phyloP scores from a whole-genome alignment of 495 filamentous ascomycete species.

The Haplographium delicatum region DNA sequence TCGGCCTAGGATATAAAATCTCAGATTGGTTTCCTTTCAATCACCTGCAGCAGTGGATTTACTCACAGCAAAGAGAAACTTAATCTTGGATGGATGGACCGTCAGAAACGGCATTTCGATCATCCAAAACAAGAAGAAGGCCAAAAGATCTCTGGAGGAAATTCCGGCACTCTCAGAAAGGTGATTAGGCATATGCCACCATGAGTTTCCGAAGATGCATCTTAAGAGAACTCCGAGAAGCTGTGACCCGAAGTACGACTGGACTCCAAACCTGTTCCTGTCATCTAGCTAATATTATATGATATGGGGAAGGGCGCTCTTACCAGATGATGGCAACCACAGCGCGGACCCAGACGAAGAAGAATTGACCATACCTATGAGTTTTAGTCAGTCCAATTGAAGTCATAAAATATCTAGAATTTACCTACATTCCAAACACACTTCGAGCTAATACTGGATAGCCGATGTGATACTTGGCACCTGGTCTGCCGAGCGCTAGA shows the following conservation, averaged over 20 bases:
- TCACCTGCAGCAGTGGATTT: background rate
- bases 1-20: background rate
- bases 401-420: no score
- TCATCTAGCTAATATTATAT: background rate
- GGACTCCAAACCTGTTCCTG: background rate
- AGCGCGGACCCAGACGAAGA: background rate
- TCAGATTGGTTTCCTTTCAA: background rate
- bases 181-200: background rate
- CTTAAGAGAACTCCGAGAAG: background rate
- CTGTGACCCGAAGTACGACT: background rate
- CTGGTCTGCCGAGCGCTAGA: background rate
- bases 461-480: background rate
- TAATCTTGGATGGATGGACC: background rate
- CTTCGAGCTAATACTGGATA: background rate
- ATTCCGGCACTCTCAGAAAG: background rate
- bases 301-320: background rate
- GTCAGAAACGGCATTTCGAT: background rate
- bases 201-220: background rate
- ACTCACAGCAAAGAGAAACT: slow-evolving; percentile 1
- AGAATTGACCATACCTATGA: background rate
- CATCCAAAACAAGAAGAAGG: background rate
- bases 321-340: background rate
- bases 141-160: background rate
- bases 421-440: background rate
- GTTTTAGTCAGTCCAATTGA: no score